phyloP scores from a whole-genome alignment of 805 yeast genomes.

The Lipomyces orientalis region DNA sequence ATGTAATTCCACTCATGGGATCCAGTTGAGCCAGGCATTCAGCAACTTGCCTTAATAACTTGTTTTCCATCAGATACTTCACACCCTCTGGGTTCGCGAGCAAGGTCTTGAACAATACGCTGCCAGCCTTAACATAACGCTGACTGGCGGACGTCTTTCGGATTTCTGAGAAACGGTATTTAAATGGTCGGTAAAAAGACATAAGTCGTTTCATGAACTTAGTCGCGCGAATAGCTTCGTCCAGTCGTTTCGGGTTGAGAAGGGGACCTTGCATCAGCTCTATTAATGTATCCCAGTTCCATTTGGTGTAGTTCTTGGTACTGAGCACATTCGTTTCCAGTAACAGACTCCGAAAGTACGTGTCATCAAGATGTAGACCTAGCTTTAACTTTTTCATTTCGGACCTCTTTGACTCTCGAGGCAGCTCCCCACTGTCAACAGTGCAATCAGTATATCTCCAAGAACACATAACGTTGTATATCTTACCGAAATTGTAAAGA shows the following conservation, averaged over 20 bases:
- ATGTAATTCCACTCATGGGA: constrained; percentile 74
- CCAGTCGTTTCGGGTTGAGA: constrained; percentile 70
- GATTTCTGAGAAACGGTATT: constrained; percentile 71
- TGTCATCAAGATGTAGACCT: constrained; percentile 61
- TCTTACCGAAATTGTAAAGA: constrained; percentile 13
- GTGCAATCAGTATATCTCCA: neutral
- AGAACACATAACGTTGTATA: neutral
- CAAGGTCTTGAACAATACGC: constrained; percentile 71
- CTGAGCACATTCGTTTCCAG: constrained; percentile 71
- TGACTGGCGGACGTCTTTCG: constrained; percentile 57
- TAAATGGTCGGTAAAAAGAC: constrained; percentile 90
- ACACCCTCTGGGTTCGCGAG: constrained; percentile 69
- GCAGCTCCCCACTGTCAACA: constrained; percentile 5
- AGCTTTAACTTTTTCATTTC: constrained; percentile 43
- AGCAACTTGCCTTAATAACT: constrained; percentile 83
- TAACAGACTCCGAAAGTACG: constrained; percentile 68
- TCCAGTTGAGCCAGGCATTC: constrained; percentile 87
- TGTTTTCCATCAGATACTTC: constrained; percentile 68
- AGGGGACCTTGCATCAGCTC: constrained; percentile 85
- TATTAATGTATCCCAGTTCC: constrained; percentile 84
- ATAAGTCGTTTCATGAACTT: constrained; percentile 83
- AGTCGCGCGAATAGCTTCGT: constrained; percentile 77
- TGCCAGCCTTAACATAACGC: constrained; percentile 72
- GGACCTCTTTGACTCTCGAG: constrained; percentile 19
- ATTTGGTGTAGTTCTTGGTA: constrained; percentile 76